Base-by-base conservation (phyloP, 2,329 filamentous ascomycete genomes). In the Dactylellina cionopaga region DNA sequence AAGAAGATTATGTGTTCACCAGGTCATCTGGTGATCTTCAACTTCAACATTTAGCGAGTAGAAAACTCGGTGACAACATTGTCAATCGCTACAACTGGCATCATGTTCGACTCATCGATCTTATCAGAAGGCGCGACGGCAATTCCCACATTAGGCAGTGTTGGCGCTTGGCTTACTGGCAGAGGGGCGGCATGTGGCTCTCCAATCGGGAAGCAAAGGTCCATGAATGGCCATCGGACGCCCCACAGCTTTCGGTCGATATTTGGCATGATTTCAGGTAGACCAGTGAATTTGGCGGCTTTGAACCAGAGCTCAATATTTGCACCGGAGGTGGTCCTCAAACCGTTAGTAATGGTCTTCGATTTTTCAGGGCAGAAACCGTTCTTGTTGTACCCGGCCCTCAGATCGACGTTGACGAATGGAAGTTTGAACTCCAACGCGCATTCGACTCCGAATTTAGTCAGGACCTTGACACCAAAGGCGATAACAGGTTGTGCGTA, bases 401-500 rank as follows among this genome's bases (percentile, higher is more conserved):
- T 62, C 7, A 76, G 29, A 15, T 55, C 43, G 10, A 64, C 54
- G 19, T 43, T 70, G 43, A 77, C 49, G 13, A 47, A 56, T 17
- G 76, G 76, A 9, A 76, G n/a, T 3, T 68, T 69, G 24, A 77
- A 29, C 41, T 75, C 74, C 5, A 77, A 49, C 2, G 71, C 74
- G 17, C 70, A 74, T 39, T 76, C 73, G 10, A 71, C 43, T 22
- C 76, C 76, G 10, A 70, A 74, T 10, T 60, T 52, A 15, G 70
- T 73, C 15, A 75, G 47, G 19, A 79, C 60, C 17, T 77, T 76
- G n/a, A 77, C 51, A 10, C 76, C 77, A 37, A 78, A 75, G 5
- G 76, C 76, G 17, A 79, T 54, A n/a, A 75, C 71, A 1, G 77
- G 71, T 27, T 76, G 74, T 17, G 77, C 76, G 37, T 76, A 74